These are phyloP conservation scores for Dendrostoma leiphaemia DNA, from an alignment of 2,329 filamentous ascomycete genomes.

Conservation along the genomic window DNA sequence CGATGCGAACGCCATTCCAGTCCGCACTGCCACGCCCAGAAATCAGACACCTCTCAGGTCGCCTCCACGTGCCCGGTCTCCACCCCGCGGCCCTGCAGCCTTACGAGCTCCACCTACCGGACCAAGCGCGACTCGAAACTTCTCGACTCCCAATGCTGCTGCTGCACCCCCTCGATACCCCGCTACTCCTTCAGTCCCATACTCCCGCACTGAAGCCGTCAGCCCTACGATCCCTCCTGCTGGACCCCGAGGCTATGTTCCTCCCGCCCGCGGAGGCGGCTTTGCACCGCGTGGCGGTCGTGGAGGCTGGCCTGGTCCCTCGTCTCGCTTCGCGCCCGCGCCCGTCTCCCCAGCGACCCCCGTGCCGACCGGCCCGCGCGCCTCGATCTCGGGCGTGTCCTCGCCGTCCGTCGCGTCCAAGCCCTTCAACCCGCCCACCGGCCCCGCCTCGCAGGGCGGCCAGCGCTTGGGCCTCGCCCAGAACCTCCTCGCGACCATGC, in stretches of 20 bases:
- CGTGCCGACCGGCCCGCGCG: constrained; percentile 50
- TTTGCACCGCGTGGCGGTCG: constrained; percentile 45
- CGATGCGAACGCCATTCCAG: constrained; percentile 17
- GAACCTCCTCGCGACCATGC: constrained; percentile 49
- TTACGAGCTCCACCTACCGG: constrained; percentile 50
- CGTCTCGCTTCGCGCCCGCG: constrained; percentile 27
- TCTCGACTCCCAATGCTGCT: constrained; percentile 34
- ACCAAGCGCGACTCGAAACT: constrained; percentile 37
- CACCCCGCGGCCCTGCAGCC: constrained; percentile 55
- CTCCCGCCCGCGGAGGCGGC: constrained; percentile 40
- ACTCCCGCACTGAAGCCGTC: constrained; percentile 36
- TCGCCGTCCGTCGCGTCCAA: constrained; percentile 37
- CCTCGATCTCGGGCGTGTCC: constrained; percentile 34
- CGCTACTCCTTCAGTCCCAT: constrained; percentile 27
- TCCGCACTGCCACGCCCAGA: constrained; percentile 14
- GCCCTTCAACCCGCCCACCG: constrained; percentile 58
- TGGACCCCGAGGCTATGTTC: constrained; percentile 53
- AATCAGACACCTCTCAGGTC: constrained; percentile 13
- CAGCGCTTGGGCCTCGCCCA: constrained; percentile 49
- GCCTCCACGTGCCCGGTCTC: constrained; percentile 39
- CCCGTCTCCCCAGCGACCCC: constrained; percentile 34
- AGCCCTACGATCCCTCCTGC: constrained; percentile 51
- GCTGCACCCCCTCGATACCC: constrained; percentile 31
- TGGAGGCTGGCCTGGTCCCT: constrained; percentile 26
- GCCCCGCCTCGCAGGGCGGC: constrained; percentile 42